Evolutionary conservation across 495 filamentous ascomycete genomes (phyloP).

Genomic region (Glutinoglossum americanum): DNA sequence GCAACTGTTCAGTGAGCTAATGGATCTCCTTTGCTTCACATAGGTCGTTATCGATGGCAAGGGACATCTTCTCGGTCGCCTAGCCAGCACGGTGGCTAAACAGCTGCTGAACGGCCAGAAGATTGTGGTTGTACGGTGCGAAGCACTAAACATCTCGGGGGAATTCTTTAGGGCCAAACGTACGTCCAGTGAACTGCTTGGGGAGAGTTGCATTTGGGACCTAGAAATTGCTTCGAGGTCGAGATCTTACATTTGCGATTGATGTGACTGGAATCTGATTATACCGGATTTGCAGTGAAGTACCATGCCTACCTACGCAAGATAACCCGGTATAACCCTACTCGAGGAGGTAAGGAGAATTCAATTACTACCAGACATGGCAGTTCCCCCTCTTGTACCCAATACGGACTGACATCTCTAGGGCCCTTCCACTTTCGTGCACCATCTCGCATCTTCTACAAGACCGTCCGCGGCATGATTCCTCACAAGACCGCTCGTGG

Average conservation of each 20-base stretch:
- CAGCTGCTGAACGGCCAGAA: constrained; percentile 98
- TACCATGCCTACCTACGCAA: constrained; percentile 99
- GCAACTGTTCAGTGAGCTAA: constrained; percentile 5
- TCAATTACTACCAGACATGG: not conserved
- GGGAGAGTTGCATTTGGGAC: constrained; percentile 1
- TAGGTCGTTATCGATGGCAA: constrained; percentile 98
- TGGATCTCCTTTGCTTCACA: constrained; percentile 9
- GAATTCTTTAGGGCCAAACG: constrained; percentile 99
- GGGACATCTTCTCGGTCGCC: constrained; percentile 96
- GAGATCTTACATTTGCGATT: not conserved
- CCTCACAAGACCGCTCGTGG: constrained; percentile 98
- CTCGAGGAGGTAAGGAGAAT: constrained; percentile 60
- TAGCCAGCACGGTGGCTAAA: constrained; percentile 97
- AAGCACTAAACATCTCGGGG: constrained; percentile 98
- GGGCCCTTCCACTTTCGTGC: constrained; percentile 99
- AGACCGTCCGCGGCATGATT: constrained; percentile 98
- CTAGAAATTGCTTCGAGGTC: not conserved
- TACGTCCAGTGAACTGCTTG: constrained; percentile 36
- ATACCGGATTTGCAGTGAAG: constrained; percentile 51
- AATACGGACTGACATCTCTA: constrained; percentile 12
- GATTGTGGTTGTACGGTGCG: constrained; percentile 96
- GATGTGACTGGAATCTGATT: not conserved
- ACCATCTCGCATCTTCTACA: constrained; percentile 98
- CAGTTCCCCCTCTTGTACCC: not conserved
- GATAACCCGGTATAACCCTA: constrained; percentile 98